phyloP scores from a whole-genome alignment of 768 basidiomycete genomes.

The Peribolospora baueri region DNA sequence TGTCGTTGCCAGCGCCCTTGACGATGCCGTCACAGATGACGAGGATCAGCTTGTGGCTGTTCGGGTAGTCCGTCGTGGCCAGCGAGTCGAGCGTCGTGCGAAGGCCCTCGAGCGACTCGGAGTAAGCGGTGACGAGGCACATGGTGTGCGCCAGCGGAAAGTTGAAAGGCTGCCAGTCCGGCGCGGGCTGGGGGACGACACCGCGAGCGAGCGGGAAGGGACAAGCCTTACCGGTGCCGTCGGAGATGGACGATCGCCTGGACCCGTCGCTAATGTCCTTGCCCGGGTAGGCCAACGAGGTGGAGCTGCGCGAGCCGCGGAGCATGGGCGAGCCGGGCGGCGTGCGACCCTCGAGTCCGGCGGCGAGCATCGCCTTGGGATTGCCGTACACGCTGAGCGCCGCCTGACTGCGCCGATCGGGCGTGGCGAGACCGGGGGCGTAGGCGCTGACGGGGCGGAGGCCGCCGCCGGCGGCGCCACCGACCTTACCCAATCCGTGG shows the following conservation, averaged over 20 bases:
- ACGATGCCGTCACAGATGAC: slow-evolving; percentile 98
- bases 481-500: slow-evolving; percentile 21
- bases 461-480: slow-evolving; percentile 4
- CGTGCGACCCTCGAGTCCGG: slow-evolving; percentile 21
- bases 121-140: slow-evolving; percentile 92
- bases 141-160: slow-evolving; percentile 85
- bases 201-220: slow-evolving; percentile 68
- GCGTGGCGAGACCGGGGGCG: neutral
- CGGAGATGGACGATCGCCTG: slow-evolving; percentile 15
- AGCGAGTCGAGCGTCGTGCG: slow-evolving; percentile 95
- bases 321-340: slow-evolving; percentile 50
- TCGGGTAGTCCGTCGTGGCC: slow-evolving; percentile 94
- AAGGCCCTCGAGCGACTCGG: slow-evolving; percentile 84
- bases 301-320: slow-evolving; percentile 54
- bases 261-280: slow-evolving; percentile 21
- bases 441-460: no score
- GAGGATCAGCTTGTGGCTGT: slow-evolving; percentile 83
- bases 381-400: slow-evolving; percentile 26
- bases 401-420: slow-evolving; percentile 8
- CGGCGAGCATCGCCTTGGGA: slow-evolving; percentile 16
- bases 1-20: slow-evolving; percentile 67
- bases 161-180: slow-evolving; percentile 82
- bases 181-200: slow-evolving; percentile 75
- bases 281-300: slow-evolving; percentile 35
- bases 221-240: slow-evolving; percentile 37